Conservation (phyloP, 2,329 filamentous ascomycete species). For the Albifimbria verrucaria region DNA sequence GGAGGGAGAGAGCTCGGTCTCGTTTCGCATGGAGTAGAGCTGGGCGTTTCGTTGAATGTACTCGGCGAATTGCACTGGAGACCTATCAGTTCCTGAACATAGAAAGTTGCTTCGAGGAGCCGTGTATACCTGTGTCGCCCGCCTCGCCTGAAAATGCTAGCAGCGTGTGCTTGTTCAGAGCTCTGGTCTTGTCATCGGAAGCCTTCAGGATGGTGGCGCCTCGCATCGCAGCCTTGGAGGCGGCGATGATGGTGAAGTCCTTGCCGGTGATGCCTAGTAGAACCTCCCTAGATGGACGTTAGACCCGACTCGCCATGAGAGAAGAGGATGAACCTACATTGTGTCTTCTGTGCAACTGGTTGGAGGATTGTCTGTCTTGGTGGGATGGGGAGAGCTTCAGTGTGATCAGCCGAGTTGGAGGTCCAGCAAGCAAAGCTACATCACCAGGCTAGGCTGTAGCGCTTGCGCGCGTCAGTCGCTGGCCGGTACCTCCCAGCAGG, state of each 20-base stretch:
- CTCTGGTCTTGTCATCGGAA: conserved; percentile 92
- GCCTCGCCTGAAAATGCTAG: conserved; percentile 96
- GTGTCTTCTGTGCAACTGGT: conserved; percentile 11
- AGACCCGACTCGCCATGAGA: conserved; percentile 1
- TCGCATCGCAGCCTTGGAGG: conserved; percentile 97
- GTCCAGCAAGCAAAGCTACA: conserved; percentile 3
- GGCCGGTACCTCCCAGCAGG: neutral
- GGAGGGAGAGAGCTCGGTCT: conserved; percentile 83
- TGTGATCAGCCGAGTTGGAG: neutral
- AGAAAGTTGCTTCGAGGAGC: neutral
- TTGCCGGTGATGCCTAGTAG: conserved; percentile 97
- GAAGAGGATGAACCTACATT: conserved; percentile 6
- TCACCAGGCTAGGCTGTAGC: conserved; percentile 14
- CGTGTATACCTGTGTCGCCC: conserved; percentile 77
- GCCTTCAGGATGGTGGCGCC: conserved; percentile 94
- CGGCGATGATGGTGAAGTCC: conserved; percentile 97
- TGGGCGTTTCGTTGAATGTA: conserved; percentile 98
- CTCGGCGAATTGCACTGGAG: conserved; percentile 95
- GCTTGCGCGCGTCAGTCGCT: conserved; percentile 14
- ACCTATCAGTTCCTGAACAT: conserved; percentile 2
- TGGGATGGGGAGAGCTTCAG: conserved; percentile 4
- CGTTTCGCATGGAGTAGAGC: conserved; percentile 98
- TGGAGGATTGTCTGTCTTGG: conserved; percentile 13
- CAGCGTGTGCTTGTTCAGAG: conserved; percentile 88
- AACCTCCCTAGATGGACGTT: conserved; percentile 70